A percentile compares a stretch with the other conserved stretches of the same genome.
Conservation (phyloP, 106 monocot species). For the Phalaenopsis aphrodite region DNA sequence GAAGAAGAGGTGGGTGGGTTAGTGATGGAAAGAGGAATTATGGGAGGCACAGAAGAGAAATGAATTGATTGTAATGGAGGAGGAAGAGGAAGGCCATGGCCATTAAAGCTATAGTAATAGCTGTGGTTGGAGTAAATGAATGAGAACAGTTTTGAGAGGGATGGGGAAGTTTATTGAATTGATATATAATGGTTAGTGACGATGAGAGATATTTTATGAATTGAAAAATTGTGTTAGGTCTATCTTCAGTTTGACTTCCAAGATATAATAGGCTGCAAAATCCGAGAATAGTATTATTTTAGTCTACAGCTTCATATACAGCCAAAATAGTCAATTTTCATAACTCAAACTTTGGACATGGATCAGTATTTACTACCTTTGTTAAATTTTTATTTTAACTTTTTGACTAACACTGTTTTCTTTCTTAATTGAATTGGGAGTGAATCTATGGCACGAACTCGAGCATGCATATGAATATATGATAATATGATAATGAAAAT, state of each 20-base stretch:
- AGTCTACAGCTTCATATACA: no score
- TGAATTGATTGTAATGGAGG: conserved; percentile 3
- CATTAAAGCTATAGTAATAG: conserved; percentile 2
- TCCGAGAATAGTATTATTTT: neutral
- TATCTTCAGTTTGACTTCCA: neutral
- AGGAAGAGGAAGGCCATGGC: neutral
- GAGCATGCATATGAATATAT: no score
- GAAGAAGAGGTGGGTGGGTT: conserved; percentile 4
- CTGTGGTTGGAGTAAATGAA: conserved; percentile 1
- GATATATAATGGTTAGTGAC: neutral
- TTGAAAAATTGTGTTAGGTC: neutral
- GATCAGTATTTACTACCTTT: no score
- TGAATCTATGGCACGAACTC: no score
- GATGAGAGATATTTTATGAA: neutral
- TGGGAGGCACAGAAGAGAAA: neutral
- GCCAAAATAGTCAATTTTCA: no score
- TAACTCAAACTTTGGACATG: no score
- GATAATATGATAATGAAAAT: no score
- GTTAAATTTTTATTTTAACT: no score
- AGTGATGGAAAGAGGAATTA: neutral
- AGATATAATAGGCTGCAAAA: neutral
- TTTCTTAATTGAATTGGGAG: no score
- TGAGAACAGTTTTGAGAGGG: neutral
- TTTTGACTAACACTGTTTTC: no score
- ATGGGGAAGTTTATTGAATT: neutral